phyloP scores from a whole-genome alignment of 2,329 filamentous ascomycete genomes.

The Cladosporium sp. region DNA sequence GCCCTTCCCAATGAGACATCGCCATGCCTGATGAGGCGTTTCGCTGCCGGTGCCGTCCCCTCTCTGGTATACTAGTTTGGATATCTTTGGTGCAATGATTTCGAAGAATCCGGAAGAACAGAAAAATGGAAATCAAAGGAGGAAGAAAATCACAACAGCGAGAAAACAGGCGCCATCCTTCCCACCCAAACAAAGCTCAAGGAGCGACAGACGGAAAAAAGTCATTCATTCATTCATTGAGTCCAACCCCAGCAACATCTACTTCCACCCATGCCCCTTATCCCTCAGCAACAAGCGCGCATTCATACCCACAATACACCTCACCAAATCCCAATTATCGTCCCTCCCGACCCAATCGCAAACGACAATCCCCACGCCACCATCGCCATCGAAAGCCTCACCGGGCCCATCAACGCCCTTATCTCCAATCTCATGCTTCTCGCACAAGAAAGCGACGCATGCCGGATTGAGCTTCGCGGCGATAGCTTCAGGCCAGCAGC shows the following conservation, averaged over 20 bases:
- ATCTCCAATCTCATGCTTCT: constrained; percentile 43
- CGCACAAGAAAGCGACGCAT: constrained; percentile 56
- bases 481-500: constrained; percentile 91
- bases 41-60: no score
- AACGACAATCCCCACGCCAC: constrained; percentile 80
- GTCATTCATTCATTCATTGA: no score
- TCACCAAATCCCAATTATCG: constrained; percentile 86
- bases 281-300: constrained; percentile 22
- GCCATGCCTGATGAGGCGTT: no score
- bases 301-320: constrained; percentile 89
- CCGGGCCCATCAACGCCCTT: constrained; percentile 24
- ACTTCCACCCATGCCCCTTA: constrained; percentile 20
- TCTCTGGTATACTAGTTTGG: no score
- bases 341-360: constrained; percentile 88
- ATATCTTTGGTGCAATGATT: no score
- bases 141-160: no score
- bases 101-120: no score
- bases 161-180: no score
- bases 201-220: no score
- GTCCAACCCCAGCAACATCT: neutral
- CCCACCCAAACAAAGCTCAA: no score
- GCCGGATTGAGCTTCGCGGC: constrained; percentile 83
- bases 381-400: constrained; percentile 37
- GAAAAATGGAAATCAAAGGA: no score
- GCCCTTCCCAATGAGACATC: no score